These are phyloP conservation scores for Mycena maculata DNA, from an alignment of 768 basidiomycete genomes.

Conservation along the genomic window DNA sequence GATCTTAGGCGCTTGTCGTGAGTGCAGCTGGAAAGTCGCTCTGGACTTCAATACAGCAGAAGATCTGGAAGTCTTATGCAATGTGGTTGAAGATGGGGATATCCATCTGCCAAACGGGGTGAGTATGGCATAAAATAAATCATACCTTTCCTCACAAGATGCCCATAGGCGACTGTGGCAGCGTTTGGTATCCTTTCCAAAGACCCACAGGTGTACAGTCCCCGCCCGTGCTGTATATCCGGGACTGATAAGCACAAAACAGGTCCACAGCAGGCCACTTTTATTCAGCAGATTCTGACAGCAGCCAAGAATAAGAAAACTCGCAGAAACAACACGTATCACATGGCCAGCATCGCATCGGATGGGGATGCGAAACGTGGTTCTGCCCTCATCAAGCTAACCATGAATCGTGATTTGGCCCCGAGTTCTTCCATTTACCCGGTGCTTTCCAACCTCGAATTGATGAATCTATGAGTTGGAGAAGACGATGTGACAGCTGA, in stretches of 20 bases:
- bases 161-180: not conserved
- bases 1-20: not conserved
- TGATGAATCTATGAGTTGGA: constrained; percentile 11
- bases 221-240: not conserved
- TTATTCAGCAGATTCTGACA: not conserved
- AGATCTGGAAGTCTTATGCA: constrained; percentile 4
- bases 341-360: not conserved
- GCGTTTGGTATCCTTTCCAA: not conserved
- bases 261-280: not conserved
- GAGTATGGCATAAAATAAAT: not conserved
- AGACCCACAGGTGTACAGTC: constrained; percentile 10
- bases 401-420: not conserved
- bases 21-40: not conserved
- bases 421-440: not conserved
- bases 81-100: not conserved
- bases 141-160: not conserved
- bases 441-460: not conserved
- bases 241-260: constrained; percentile 1
- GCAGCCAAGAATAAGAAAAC: not conserved
- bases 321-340: not conserved
- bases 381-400: not conserved
- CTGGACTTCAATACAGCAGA: constrained; percentile 5
- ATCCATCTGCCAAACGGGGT: constrained; percentile 11
- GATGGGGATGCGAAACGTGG: constrained; percentile 20
- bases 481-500: constrained; percentile 13